These are phyloP conservation scores for Microcyclospora tardicrescens DNA, from an alignment of 2,329 filamentous ascomycete species.

Conservation along the genomic window DNA sequence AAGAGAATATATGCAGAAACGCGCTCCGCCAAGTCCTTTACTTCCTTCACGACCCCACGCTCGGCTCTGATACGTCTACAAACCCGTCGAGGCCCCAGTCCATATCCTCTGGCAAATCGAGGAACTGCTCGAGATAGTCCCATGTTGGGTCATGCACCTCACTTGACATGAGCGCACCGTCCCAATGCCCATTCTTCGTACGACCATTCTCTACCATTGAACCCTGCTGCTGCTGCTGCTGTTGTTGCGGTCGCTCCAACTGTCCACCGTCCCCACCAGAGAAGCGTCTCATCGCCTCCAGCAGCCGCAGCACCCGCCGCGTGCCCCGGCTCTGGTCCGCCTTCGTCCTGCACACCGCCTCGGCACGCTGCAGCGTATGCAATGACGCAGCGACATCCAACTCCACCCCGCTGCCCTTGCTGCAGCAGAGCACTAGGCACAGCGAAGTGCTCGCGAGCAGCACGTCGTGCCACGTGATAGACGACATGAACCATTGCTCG, in stretches of 20 bases:
- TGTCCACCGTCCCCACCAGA: background rate
- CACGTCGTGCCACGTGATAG: conserved; percentile 31
- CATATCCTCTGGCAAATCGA: background rate
- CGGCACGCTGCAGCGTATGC: background rate
- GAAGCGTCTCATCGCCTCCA: background rate
- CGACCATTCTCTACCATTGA: too few relatives aligned
- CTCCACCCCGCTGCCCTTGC: background rate
- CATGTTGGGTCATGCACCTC: background rate
- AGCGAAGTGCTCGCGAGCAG: conserved; percentile 33
- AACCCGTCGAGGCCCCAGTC: too few relatives aligned
- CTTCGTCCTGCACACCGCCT: background rate
- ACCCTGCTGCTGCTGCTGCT: too few relatives aligned
- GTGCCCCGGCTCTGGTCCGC: background rate
- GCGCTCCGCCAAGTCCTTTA: too few relatives aligned
- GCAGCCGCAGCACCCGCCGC: background rate
- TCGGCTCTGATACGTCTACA: too few relatives aligned
- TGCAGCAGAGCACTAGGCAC: conserved; percentile 26
- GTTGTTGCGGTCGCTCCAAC: background rate
- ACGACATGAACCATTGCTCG: conserved; percentile 30
- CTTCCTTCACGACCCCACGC: too few relatives aligned
- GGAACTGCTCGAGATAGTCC: background rate
- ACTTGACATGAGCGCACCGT: background rate
- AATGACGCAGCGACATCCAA: background rate
- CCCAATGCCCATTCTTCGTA: too few relatives aligned
- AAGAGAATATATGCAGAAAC: too few relatives aligned